These are phyloP conservation scores for Globisporangium parvum DNA, from an alignment of 352 stramenopile species.

Conservation along the genomic window DNA sequence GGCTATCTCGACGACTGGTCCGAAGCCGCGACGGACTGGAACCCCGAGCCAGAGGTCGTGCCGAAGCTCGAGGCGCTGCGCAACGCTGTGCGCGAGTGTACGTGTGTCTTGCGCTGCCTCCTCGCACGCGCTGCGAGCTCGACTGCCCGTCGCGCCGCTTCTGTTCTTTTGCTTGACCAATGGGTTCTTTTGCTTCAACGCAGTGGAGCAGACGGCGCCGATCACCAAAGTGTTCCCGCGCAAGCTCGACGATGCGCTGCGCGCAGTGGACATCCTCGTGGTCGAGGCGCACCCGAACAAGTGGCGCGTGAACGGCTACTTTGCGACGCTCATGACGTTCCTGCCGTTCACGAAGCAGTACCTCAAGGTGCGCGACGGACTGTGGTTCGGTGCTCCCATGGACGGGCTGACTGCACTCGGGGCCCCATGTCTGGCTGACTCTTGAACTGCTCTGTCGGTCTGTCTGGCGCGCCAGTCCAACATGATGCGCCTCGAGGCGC, in stretches of 20 bases:
- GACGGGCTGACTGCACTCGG: background rate
- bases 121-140: too few species aligned
- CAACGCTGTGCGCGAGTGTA: constrained; percentile 58
- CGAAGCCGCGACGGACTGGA: constrained; percentile 68
- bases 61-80: constrained; percentile 50
- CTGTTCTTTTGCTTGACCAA: background rate
- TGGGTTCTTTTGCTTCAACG: background rate
- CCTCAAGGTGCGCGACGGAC: constrained; percentile 40
- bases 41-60: constrained; percentile 43
- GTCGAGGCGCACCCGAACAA: constrained; percentile 84
- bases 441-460: background rate
- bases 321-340: constrained; percentile 84
- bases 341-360: constrained; percentile 87
- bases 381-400: background rate
- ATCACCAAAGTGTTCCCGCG: constrained; percentile 82
- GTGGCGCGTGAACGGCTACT: constrained; percentile 87
- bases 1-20: constrained; percentile 61
- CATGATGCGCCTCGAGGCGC: constrained; percentile 79
- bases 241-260: constrained; percentile 70
- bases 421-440: background rate
- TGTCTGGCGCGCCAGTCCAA: constrained; percentile 41
- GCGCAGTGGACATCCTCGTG: constrained; percentile 70
- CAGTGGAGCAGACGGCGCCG: constrained; percentile 44
- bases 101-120: constrained; percentile 7
- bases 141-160: background rate